Base-by-base conservation (phyloP, 441 rosid species). In the Theobroma grandiflorum region DNA sequence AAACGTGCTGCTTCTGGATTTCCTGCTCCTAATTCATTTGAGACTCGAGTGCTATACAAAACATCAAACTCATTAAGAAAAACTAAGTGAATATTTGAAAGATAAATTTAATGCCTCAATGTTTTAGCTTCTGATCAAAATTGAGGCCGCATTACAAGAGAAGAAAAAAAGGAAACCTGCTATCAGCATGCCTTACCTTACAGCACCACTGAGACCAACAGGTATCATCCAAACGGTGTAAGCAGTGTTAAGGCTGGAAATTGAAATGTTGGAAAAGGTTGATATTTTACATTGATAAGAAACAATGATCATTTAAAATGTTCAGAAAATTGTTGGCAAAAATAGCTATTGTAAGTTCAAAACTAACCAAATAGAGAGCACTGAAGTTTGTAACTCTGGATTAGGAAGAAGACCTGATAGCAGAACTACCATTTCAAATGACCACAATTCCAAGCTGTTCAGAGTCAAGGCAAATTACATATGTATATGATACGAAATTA, bases 401-500 rank as follows among this genome's bases (percentile, higher is more conserved):
- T 94, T 85, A 0, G 98, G 96, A 72, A 94, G 98, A 76, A 89
- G 93, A 26, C 96, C 96, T 0, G 96, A 87, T 5, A 86, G 77
- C 33, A 92, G 91, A 76, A 94, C 88, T 87, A 91, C 83, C 89
- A 90, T 40, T 83, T 92, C 97, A 63, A 94, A 94, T 16, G 95
- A 90, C 97, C 98, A 94, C 88, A 86, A 86, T 79, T 91, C 95
- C 72, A 92, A 86, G 89, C 98, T 94, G 87, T 66, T 67, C 77
- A 75, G 66, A 74, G 7, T 52, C 81, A 77, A 4, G 45, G 4
- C 35, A 38, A 2, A 50, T 4, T 14, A 49, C 2, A 22, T 26
- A 1, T 69, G 4, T n/a, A 12, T 6, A 35, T 63, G 20, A 15
- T 6, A 14, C 31, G 10, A 47, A 49, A 35, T 18, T 6, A 45